Evolutionary conservation across 305 asterid genomes (phyloP).

Genomic region (Fraxinus platypoda): DNA sequence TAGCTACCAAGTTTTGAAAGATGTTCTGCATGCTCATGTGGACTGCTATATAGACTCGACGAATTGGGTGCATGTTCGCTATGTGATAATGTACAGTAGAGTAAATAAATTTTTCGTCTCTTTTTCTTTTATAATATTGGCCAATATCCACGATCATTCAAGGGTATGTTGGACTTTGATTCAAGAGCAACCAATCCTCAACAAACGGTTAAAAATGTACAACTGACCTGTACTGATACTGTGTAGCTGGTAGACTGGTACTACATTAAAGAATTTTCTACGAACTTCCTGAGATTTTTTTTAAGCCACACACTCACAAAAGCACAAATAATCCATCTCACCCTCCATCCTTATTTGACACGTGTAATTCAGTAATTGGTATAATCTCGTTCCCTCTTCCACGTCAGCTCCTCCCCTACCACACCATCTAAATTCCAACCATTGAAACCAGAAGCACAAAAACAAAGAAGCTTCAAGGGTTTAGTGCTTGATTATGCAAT

Average conservation of each 20-base stretch:
- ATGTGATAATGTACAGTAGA: neutral
- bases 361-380: slow-evolving; percentile 49
- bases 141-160: too few species aligned
- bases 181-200: too few species aligned
- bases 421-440: slow-evolving; percentile 15
- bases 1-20: neutral
- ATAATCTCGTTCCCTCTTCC: slow-evolving; percentile 31
- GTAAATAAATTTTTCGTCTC: too few species aligned
- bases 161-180: too few species aligned
- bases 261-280: slow-evolving; percentile 13
- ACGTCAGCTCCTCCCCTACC: slow-evolving; percentile 24
- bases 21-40: neutral
- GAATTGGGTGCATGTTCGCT: neutral
- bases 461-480: neutral
- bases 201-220: neutral
- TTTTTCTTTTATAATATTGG: too few species aligned
- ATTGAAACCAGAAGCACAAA: slow-evolving; percentile 18
- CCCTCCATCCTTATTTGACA: slow-evolving; percentile 33
- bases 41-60: neutral
- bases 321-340: slow-evolving; percentile 16
- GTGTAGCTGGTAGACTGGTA: neutral
- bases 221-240: neutral
- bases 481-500: slow-evolving; percentile 42
- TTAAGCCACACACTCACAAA: slow-evolving; percentile 47
- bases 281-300: slow-evolving; percentile 18